A percentile compares a stretch with the other conserved stretches of the same genome.
Conservation (phyloP, 2,329 filamentous ascomycete species). For the Cladosporium sp. region DNA sequence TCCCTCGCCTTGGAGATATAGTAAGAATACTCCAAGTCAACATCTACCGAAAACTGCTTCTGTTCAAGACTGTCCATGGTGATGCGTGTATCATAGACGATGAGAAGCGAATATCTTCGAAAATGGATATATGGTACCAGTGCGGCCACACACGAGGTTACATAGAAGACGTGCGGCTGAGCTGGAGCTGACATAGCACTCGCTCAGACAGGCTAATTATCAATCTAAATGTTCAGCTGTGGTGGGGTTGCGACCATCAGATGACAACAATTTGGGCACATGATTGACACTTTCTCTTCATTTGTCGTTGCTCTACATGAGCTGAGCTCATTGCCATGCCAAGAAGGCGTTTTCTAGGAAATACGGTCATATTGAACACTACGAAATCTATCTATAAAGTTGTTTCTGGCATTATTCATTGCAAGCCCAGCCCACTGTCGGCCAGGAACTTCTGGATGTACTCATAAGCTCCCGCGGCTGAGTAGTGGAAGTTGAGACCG, state of each 20-base stretch:
- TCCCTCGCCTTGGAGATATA: constrained; percentile 26
- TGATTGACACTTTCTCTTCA: too few relatives aligned
- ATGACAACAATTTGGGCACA: too few relatives aligned
- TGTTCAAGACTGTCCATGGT: neutral
- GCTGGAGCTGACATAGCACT: neutral
- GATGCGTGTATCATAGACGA: too few relatives aligned
- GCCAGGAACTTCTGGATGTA: constrained; percentile 26
- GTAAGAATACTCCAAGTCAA: constrained; percentile 36
- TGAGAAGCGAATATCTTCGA: too few relatives aligned
- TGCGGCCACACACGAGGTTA: neutral
- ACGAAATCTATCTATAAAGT: neutral
- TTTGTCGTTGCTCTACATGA: too few relatives aligned
- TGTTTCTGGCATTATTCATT: neutral
- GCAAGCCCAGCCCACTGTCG: neutral
- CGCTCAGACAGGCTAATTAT: too few relatives aligned
- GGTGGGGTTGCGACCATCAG: too few relatives aligned
- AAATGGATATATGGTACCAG: too few relatives aligned
- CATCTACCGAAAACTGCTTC: neutral
- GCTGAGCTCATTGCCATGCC: neutral
- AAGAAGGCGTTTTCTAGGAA: neutral
- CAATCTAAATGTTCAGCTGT: too few relatives aligned
- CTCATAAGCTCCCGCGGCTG: constrained; percentile 24
- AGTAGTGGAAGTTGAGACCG: constrained; percentile 31
- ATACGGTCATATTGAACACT: neutral
- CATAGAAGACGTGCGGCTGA: neutral